Evolutionary conservation across 116 monocot species (phyloP), one percentile per base, ranked within the genome.

Genomic region (Papilionanthe hybrid): DNA sequence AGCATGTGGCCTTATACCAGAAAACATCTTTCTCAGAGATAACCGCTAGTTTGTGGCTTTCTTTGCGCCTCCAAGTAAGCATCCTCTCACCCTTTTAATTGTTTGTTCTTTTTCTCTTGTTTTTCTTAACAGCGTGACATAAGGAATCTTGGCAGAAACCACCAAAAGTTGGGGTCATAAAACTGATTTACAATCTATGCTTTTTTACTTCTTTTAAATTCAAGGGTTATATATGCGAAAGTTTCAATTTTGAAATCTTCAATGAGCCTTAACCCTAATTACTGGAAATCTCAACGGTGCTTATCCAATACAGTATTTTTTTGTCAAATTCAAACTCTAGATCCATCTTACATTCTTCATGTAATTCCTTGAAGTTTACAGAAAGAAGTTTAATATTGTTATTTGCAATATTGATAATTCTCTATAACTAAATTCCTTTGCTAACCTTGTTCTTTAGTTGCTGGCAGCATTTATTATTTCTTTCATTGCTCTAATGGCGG

Each of bases 31-130:
- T 89, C 66, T 88, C 91, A 41, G 99, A 99, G 81, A 58, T 77
- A 69, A 81, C 84, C 75, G 85, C 99, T 85, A 85, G 99, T 80
- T 86, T 99, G 81, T 99, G 99, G 99, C 93, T 99, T 78, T 99
- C 95, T 83, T 77, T 99, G 84, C 90, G 99, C 29, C 92, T 99
- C 75, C 99, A 99, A 80, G 99, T 99, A 92, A 77, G 37, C 27
- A 63, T 73, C 30, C 53, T 63, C 32, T 55, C 71, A 75, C 55
- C 42, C 37, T 37, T 55, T 72, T n/a, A 8, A 30, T 79, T 41
- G 47, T 68, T 67, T 17, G 15, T 15, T 37, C 69, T 22, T 71
- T 41, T 18, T 5, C 37, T 71, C 37, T 41, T 28, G 37, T 29
- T 41, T 32, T n/a, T 11, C 71, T 71, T 41, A 41, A 5, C 18